These are phyloP conservation scores for Trichoderma orchidacearum DNA, from an alignment of 495 filamentous ascomycete species.

Conservation along the genomic window DNA sequence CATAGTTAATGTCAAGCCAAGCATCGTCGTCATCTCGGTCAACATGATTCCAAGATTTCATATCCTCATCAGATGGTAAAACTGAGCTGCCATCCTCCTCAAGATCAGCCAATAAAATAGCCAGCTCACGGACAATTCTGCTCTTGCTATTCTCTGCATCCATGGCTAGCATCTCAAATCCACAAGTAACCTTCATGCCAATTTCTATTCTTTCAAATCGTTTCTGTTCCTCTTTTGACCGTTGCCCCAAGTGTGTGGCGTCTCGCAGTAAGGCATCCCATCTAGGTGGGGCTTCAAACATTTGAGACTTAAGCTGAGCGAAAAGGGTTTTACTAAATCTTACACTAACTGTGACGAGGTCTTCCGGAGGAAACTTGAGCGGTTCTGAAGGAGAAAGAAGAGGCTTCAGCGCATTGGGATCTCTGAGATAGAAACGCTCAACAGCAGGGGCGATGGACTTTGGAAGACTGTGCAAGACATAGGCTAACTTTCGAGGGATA, in stretches of 20 bases:
- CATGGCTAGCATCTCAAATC: slow-evolving; percentile 76
- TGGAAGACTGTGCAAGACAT: slow-evolving; percentile 59
- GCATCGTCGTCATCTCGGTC: slow-evolving; percentile 60
- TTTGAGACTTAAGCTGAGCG: slow-evolving; percentile 83
- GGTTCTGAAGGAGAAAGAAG: slow-evolving; percentile 34
- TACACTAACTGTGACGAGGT: slow-evolving; percentile 65
- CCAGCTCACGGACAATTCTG: slow-evolving; percentile 54
- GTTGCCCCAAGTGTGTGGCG: slow-evolving; percentile 5
- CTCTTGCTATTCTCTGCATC: slow-evolving; percentile 53
- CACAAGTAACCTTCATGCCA: slow-evolving; percentile 82
- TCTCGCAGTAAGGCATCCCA: slow-evolving; percentile 35
- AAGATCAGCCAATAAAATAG: slow-evolving; percentile 60
- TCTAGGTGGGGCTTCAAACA: slow-evolving; percentile 53
- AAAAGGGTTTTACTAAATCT: slow-evolving; percentile 80
- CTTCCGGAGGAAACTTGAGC: slow-evolving; percentile 52
- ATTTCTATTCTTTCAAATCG: slow-evolving; percentile 42
- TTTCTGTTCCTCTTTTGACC: slow-evolving; percentile 16
- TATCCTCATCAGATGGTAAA: slow-evolving; percentile 62
- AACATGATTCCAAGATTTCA: slow-evolving; percentile 49
- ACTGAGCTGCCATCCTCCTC: slow-evolving; percentile 36
- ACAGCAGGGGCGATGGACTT: slow-evolving; percentile 66
- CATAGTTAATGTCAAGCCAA: slow-evolving; percentile 90
- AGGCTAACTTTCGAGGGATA: slow-evolving; percentile 73
- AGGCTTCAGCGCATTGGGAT: slow-evolving; percentile 62
- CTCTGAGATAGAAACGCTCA: slow-evolving; percentile 87